A percentile compares a stretch with the other conserved stretches of the same genome.
phyloP scores from a whole-genome alignment of 257 asterid genomes.

The Rehmannia glutinosa region DNA sequence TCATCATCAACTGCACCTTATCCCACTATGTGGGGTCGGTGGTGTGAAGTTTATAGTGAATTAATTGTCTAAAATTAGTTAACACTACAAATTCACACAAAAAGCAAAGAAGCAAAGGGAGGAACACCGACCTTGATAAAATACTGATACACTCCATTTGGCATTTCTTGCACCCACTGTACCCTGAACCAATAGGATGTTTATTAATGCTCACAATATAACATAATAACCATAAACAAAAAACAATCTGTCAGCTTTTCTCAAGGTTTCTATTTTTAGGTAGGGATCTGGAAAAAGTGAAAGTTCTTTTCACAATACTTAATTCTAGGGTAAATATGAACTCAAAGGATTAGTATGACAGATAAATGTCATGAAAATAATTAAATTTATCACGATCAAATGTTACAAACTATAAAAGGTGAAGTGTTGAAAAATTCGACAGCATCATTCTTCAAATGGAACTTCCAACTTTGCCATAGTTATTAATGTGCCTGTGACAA shows the following conservation, averaged over 20 bases:
- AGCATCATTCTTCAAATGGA: no score
- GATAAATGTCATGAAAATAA: not conserved
- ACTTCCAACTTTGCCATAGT: no score
- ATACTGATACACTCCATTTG: conserved; percentile 80
- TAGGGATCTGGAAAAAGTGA: no score
- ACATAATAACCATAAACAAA: conserved; percentile 18
- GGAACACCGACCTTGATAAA: conserved; percentile 63
- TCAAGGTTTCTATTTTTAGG: not conserved
- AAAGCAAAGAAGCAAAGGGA: no score
- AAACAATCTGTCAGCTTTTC: conserved; percentile 17
- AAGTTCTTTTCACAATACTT: no score
- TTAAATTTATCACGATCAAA: not conserved
- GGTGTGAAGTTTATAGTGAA: no score
- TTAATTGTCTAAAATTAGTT: no score
- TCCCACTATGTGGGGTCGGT: no score
- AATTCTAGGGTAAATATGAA: not conserved
- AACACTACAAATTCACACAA: no score
- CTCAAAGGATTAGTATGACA: not conserved
- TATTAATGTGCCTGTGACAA: no score
- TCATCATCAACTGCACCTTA: no score
- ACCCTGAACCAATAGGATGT: conserved; percentile 41
- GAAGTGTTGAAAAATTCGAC: no score
- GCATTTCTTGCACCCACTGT: conserved; percentile 58
- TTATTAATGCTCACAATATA: not conserved
- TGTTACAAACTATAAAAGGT: not conserved